Evolutionary conservation across 164 flowering plant genomes (phyloP).

Genomic region (Magnolia officinalis): DNA sequence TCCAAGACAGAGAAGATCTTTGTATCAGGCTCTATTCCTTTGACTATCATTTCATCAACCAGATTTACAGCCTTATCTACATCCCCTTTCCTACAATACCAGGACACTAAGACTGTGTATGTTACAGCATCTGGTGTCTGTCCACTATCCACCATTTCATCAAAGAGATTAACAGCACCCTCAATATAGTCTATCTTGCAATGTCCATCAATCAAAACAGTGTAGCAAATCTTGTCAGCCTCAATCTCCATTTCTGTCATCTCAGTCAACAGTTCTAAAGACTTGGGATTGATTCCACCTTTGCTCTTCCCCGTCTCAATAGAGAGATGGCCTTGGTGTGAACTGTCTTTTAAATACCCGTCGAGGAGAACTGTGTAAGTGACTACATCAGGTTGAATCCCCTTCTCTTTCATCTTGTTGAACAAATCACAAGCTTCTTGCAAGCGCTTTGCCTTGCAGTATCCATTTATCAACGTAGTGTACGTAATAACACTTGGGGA

Average conservation of each 20-base stretch:
- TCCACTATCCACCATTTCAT: conserved; percentile 58
- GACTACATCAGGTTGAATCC: conserved; percentile 59
- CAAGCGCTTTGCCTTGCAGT: conserved; percentile 45
- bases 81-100: conserved; percentile 42
- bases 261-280: conserved; percentile 31
- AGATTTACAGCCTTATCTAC: conserved; percentile 47
- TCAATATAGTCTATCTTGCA: conserved; percentile 42
- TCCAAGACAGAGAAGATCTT: conserved; percentile 14
- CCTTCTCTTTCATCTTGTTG: conserved; percentile 56
- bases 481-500: conserved; percentile 52
- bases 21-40: conserved; percentile 43
- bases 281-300: conserved; percentile 11
- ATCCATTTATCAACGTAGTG: conserved; percentile 67
- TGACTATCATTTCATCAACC: conserved; percentile 39
- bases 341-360: conserved; percentile 26
- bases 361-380: conserved; percentile 69
- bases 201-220: conserved; percentile 56
- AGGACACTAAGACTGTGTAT: conserved; percentile 57
- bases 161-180: conserved; percentile 49
- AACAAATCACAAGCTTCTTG: conserved; percentile 50
- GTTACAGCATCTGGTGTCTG: conserved; percentile 59
- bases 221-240: conserved; percentile 57
- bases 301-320: not conserved
- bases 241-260: conserved; percentile 38
- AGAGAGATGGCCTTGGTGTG: conserved; percentile 6